Evolutionary conservation across 192 early-diverging fungal species (phyloP), one percentile per base, ranked within the genome.

Genomic region (Chytriomyces sp.): DNA sequence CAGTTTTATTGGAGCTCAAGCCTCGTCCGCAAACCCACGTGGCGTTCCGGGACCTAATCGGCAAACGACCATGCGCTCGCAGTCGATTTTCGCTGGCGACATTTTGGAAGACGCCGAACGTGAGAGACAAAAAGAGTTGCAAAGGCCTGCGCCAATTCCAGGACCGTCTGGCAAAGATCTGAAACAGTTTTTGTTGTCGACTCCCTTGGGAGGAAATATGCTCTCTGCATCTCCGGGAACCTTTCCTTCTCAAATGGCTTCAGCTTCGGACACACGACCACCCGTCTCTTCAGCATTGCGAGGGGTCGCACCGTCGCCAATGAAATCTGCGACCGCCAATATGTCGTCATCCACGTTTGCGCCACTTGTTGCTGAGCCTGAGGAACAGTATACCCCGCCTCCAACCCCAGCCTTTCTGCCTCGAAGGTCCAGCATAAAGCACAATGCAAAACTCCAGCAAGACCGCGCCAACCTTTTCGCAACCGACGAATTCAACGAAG

Each of bases 71-170:
- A 46, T 66, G 49, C 65, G 76, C 1, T 16, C 45, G 5, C 68
- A 77, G 44, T 68, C 66, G 35, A 68, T 68, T 45, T 68, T 77
- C 45, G 67, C 68, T 6, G 60, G 28, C 18, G 67, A 69, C 46
- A 77, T 77, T 69, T 43, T 77, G 26, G 76, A 66, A n/a, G 76
- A 77, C 61, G 76, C 76, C 10, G 76, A 77, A 67, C 20, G 18
- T 86, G 70, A 80, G 82, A 9, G 90, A 89, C 72, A 84, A 85
- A 45, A 74, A 82, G 24, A 86, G 79, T 50, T 77, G 89, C 1
- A 78, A 35, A 35, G 28, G 2, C 28, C 28, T 35, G 28, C 2
- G 28, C 28, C 28, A 35, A 35, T 35, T 35, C 28, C 28, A 35
- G 28, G 28, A 35, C 28, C 28, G 28, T 35, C 28, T 35, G 28